phyloP scores from a whole-genome alignment of 2,329 filamentous ascomycete species.

The Dothiorella sarmentorum region DNA sequence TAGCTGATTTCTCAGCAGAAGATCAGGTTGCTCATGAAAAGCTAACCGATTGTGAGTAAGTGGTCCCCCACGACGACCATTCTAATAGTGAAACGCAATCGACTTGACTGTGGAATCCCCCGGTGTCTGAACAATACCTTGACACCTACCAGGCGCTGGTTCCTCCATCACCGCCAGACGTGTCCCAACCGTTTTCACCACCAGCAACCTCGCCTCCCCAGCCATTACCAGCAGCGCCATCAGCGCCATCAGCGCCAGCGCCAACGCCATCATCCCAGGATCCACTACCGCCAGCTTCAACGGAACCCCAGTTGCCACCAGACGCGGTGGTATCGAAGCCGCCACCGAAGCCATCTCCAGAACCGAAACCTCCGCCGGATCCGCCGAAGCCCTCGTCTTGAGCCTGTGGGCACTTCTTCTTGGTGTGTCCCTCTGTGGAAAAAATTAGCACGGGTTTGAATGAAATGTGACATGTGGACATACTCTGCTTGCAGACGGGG shows the following conservation, averaged over 20 bases:
- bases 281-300: not conserved
- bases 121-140: too few relatives aligned
- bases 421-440: conserved; percentile 6
- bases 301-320: not conserved
- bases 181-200: too few relatives aligned
- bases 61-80: too few relatives aligned
- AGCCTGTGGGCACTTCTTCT: conserved; percentile 13
- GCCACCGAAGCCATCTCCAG: not conserved
- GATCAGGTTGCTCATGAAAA: too few relatives aligned
- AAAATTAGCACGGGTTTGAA: not conserved
- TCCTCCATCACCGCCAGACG: too few relatives aligned
- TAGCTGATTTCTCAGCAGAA: too few relatives aligned
- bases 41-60: too few relatives aligned
- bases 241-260: not conserved
- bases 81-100: too few relatives aligned
- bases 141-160: too few relatives aligned
- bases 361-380: not conserved
- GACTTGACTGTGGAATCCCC: too few relatives aligned
- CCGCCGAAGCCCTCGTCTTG: not conserved
- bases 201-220: too few relatives aligned
- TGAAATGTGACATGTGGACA: conserved; percentile 19
- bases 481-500: conserved; percentile 51
- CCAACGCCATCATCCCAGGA: not conserved
- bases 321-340: not conserved
- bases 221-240: not conserved